Evolutionary conservation across 345 rosid species (phyloP).

Genomic region (Citrus medica): DNA sequence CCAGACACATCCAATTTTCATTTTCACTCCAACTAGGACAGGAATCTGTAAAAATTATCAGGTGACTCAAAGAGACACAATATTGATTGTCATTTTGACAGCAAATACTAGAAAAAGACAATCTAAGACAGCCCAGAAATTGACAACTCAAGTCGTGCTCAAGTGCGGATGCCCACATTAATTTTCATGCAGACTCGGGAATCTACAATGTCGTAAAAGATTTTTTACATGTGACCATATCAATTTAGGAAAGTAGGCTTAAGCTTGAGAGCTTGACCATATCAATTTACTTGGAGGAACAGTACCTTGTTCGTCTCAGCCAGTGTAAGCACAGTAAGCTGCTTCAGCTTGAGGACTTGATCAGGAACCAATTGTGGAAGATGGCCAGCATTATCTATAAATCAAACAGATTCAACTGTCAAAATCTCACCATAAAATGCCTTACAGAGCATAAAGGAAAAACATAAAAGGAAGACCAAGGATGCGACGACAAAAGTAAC

Average conservation of each 20-base stretch:
- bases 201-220: no score
- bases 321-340: constrained; percentile 89
- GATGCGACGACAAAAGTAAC: neutral
- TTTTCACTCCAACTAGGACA: neutral
- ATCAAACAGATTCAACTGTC: constrained; percentile 13
- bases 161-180: no score
- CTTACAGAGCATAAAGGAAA: neutral
- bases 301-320: constrained; percentile 87
- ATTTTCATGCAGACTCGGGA: no score
- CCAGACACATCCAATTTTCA: neutral
- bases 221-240: neutral
- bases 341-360: constrained; percentile 87
- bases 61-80: neutral
- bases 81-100: neutral
- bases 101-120: neutral
- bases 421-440: constrained; percentile 1
- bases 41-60: neutral
- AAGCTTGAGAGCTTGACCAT: neutral
- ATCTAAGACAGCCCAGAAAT: neutral
- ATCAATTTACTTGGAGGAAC: neutral
- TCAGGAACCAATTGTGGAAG: constrained; percentile 68
- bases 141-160: no score
- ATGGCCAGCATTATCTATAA: constrained; percentile 50
- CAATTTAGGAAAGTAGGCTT: neutral
- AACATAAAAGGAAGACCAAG: neutral